Percentiles rank a stretch among this genome's conserved stretches.
These are phyloP conservation scores for Coelastrella sp. DNA, from an alignment of 139 green algal species.

Conservation along the genomic window DNA sequence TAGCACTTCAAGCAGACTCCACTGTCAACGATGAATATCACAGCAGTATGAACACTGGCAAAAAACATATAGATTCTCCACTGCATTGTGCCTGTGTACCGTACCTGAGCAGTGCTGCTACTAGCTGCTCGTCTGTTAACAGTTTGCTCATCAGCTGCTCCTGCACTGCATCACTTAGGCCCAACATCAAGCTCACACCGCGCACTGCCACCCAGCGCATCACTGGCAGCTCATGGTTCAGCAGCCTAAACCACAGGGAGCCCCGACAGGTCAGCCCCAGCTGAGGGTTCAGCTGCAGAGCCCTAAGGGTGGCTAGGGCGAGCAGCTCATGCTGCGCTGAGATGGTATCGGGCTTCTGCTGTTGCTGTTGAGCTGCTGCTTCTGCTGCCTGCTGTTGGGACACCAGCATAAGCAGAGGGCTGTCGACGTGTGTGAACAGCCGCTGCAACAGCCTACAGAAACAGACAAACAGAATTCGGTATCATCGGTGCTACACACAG, in stretches of 20 bases:
- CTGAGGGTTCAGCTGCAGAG: constrained; percentile 65
- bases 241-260: constrained; percentile 57
- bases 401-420: constrained; percentile 2
- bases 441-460: constrained; percentile 26
- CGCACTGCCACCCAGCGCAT: constrained; percentile 70
- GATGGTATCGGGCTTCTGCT: constrained; percentile 7
- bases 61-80: no score
- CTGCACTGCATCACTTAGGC: constrained; percentile 45
- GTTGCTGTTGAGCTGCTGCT: constrained; percentile 38
- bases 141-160: constrained; percentile 13
- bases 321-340: constrained; percentile 49
- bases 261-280: constrained; percentile 56
- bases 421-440: background rate
- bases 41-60: no score
- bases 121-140: constrained; percentile 5
- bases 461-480: no score
- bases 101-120: background rate
- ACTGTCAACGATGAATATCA: no score
- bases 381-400: constrained; percentile 26
- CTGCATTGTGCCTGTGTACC: no score
- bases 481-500: background rate
- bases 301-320: constrained; percentile 60
- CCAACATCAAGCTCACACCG: constrained; percentile 59
- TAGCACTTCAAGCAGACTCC: no score
- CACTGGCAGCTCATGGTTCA: constrained; percentile 59